Percentiles rank a stretch among this genome's conserved stretches.
phyloP scores from a whole-genome alignment of 208 protist genomes.

The Spironucleus salmonicida region DNA sequence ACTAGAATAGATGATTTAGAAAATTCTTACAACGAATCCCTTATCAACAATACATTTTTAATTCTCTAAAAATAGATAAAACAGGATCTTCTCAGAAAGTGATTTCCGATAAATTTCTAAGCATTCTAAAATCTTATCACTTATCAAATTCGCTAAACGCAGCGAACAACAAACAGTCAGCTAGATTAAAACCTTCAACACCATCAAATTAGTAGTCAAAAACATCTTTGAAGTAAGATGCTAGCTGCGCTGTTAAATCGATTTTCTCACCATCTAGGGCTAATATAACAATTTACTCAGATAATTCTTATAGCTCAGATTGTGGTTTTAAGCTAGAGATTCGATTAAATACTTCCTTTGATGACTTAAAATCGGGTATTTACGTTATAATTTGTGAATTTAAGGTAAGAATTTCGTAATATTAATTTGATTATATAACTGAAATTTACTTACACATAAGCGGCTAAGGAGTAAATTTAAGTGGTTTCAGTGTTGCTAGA shows the following conservation, averaged over 20 bases:
- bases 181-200: too few relatives aligned
- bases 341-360: conserved; percentile 1
- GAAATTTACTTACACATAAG: conserved; percentile 4
- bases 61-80: conserved; percentile 21
- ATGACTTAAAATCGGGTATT: neutral
- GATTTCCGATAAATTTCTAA: too few relatives aligned
- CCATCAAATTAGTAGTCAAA: too few relatives aligned
- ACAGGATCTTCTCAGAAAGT: too few relatives aligned
- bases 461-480: too few relatives aligned
- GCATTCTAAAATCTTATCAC: too few relatives aligned
- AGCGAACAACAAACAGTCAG: too few relatives aligned
- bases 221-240: too few relatives aligned
- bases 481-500: too few relatives aligned
- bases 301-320: conserved; percentile 1
- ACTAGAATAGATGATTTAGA: conserved; percentile 12
- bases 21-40: neutral
- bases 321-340: neutral
- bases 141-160: too few relatives aligned
- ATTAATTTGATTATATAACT: conserved; percentile 18
- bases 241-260: too few relatives aligned
- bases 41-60: conserved; percentile 12
- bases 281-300: neutral
- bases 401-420: neutral
- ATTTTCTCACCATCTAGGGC: neutral
- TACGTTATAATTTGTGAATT: conserved; percentile 7